Evolutionary conservation across 2,329 filamentous ascomycete genomes (phyloP), one percentile per base, ranked within the genome.

Genomic region (Claviceps fusiformis): DNA sequence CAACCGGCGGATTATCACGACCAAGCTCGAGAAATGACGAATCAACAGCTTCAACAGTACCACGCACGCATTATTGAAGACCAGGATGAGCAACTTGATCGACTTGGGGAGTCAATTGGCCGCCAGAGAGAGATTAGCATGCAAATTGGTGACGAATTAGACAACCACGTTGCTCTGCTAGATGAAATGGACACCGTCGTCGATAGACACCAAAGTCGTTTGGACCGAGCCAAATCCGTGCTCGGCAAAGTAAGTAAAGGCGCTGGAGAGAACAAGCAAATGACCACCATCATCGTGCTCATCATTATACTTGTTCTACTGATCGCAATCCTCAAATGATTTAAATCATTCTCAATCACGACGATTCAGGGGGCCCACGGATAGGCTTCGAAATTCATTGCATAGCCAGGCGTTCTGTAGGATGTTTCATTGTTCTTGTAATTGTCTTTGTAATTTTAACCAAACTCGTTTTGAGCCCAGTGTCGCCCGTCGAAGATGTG

Each of bases 141-240:
- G 74, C 89, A 93, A 73, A 97, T 98, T 64, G 92, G 93, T 35
- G 88, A 96, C 68, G 93, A 98, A 75, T 77, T 98, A 41, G 93
- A 97, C 63, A 86, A 83, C 62, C 93, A 98, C 64, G 87, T 95
- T 43, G 78, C 86, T 62, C 76, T 98, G 75, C 76, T 98, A 35
- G 92, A 96, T 67, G 92, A 95, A 63, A 83, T 95, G 48, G 93
- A 97, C 65, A 79, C 80, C 48, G 79, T 85, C 24, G 87, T 91
- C 8, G 90, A 95, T 67, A 75, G 91, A 56, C 91, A 97, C 71
- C 80, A 86, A 67, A 76, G 75, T 31, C 82, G 87, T 52, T 75
- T 98, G 53, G 82, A 90, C 61, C 77, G 88, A 10, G 93, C 92
- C 37, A 79, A 82, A 62, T 80, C 79, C 60, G 77, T 85, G 61